These are phyloP conservation scores for Zymoseptoria pseudotritici DNA, from an alignment of 2,329 filamentous ascomycete species.

Conservation along the genomic window DNA sequence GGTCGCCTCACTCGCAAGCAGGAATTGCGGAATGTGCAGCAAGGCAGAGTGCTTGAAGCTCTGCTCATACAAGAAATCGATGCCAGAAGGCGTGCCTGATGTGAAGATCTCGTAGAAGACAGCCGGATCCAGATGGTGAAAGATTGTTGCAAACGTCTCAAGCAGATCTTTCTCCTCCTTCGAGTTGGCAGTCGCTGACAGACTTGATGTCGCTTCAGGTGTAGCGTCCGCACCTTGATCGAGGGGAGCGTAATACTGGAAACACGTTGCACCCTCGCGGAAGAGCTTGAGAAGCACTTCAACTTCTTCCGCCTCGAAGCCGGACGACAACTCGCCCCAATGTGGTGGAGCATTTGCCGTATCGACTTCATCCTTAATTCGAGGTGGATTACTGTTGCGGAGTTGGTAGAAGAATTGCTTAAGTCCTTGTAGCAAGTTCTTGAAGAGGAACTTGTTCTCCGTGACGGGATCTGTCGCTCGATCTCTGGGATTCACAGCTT, in stretches of 20 bases:
- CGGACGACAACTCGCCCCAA: slow-evolving; percentile 92
- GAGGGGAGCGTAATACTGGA: slow-evolving; percentile 92
- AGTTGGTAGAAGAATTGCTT: slow-evolving; percentile 97
- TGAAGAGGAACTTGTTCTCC: slow-evolving; percentile 97
- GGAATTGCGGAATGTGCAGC: slow-evolving; percentile 93
- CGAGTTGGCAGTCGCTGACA: slow-evolving; percentile 62
- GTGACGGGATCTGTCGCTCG: slow-evolving; percentile 81
- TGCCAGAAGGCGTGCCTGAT: slow-evolving; percentile 50
- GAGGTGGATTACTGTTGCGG: slow-evolving; percentile 71
- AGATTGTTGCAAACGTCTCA: slow-evolving; percentile 96
- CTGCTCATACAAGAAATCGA: slow-evolving; percentile 92
- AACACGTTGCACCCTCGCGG: slow-evolving; percentile 90
- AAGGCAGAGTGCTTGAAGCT: slow-evolving; percentile 95
- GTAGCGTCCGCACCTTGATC: slow-evolving; percentile 64
- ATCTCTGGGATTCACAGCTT: slow-evolving; percentile 84
- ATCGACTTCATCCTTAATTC: slow-evolving; percentile 57
- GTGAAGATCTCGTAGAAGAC: slow-evolving; percentile 95
- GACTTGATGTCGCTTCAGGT: slow-evolving; percentile 67
- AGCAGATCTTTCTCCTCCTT: slow-evolving; percentile 97
- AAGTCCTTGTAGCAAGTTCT: slow-evolving; percentile 87
- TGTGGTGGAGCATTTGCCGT: slow-evolving; percentile 71
- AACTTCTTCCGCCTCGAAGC: slow-evolving; percentile 95
- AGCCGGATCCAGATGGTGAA: slow-evolving; percentile 95
- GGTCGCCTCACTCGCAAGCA: slow-evolving; percentile 96
- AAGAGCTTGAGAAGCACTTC: slow-evolving; percentile 95